Conservation (phyloP, 371 early-diverging fungal species). For the Parasitella parasitica region DNA sequence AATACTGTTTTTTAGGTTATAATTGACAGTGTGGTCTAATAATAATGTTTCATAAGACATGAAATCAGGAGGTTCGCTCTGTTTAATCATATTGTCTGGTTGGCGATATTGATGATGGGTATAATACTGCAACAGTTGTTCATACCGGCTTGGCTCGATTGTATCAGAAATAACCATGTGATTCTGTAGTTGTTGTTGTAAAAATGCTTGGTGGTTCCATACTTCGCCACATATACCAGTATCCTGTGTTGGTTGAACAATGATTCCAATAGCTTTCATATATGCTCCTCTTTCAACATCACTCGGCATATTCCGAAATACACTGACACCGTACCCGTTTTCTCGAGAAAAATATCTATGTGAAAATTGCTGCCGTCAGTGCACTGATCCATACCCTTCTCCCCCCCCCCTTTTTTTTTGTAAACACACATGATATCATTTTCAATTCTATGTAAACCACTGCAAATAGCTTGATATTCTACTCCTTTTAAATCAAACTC, state of each 20-base stretch:
- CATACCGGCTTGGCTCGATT: neutral
- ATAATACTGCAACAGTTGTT: constrained; percentile 9
- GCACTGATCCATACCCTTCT: neutral
- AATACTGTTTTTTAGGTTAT: neutral
- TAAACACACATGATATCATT: constrained; percentile 51
- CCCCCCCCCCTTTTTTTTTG: neutral
- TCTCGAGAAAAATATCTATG: constrained; percentile 55
- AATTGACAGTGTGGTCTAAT: constrained; percentile 2
- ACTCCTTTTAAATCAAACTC: constrained; percentile 53
- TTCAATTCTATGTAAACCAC: constrained; percentile 57
- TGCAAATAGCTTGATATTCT: constrained; percentile 63
- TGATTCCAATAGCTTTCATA: constrained; percentile 58
- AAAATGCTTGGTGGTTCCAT: constrained; percentile 50
- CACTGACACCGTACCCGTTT: constrained; percentile 49
- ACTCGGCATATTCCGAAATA: constrained; percentile 44
- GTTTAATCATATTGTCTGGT: neutral
- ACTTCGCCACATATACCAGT: constrained; percentile 51
- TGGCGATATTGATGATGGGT: constrained; percentile 1
- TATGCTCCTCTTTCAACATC: constrained; percentile 48
- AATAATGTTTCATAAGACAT: neutral
- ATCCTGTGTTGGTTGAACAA: constrained; percentile 47
- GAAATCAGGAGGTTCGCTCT: neutral
- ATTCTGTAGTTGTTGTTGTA: constrained; percentile 25
- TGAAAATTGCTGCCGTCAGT: neutral
- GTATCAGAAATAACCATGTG: constrained; percentile 7